A percentile compares a stretch with the other conserved stretches of the same genome.
Evolutionary conservation across 257 asterid genomes (phyloP).

Genomic region (Striga asiatica): DNA sequence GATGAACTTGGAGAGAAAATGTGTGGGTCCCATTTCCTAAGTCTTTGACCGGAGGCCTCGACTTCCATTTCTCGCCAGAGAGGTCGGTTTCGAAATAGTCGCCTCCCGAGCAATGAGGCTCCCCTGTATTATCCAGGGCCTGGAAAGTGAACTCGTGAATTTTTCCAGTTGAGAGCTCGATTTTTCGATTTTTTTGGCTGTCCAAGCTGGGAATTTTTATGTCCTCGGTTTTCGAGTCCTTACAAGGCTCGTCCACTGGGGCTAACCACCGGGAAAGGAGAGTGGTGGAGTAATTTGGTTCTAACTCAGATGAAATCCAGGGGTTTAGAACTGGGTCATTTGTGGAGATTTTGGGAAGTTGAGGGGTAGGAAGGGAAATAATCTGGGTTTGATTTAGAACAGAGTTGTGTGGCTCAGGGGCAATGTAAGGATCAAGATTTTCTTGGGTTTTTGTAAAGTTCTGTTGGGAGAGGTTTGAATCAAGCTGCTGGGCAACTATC

Average conservation of each 20-base stretch:
- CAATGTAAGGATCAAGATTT: background rate
- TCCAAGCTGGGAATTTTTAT: slow-evolving; percentile 35
- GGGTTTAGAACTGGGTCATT: background rate
- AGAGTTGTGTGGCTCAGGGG: background rate
- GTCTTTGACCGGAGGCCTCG: slow-evolving; percentile 75
- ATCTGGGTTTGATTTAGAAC: slow-evolving; percentile 7
- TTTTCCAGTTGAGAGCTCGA: slow-evolving; percentile 46
- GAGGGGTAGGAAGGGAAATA: slow-evolving; percentile 19
- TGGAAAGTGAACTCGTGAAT: slow-evolving; percentile 56
- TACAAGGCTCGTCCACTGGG: slow-evolving; percentile 55
- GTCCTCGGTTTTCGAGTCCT: slow-evolving; percentile 49
- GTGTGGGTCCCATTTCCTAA: slow-evolving; percentile 47
- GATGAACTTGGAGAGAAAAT: slow-evolving; percentile 63
- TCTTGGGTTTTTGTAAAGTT: slow-evolving; percentile 18
- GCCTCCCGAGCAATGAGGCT: slow-evolving; percentile 61
- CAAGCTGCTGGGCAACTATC: slow-evolving; percentile 7
- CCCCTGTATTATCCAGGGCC: slow-evolving; percentile 62
- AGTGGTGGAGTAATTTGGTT: slow-evolving; percentile 45
- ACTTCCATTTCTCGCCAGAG: slow-evolving; percentile 65
- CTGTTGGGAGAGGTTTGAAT: slow-evolving; percentile 21
- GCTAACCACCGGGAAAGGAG: slow-evolving; percentile 41
- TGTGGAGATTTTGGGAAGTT: slow-evolving; percentile 10
- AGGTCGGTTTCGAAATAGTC: slow-evolving; percentile 79
- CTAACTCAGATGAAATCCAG: slow-evolving; percentile 60
- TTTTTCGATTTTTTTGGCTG: slow-evolving; percentile 11